A percentile compares a stretch with the other conserved stretches of the same genome.
phyloP scores from a whole-genome alignment of 2,329 filamentous ascomycete species.

The Sarocladiaceae sp. region DNA sequence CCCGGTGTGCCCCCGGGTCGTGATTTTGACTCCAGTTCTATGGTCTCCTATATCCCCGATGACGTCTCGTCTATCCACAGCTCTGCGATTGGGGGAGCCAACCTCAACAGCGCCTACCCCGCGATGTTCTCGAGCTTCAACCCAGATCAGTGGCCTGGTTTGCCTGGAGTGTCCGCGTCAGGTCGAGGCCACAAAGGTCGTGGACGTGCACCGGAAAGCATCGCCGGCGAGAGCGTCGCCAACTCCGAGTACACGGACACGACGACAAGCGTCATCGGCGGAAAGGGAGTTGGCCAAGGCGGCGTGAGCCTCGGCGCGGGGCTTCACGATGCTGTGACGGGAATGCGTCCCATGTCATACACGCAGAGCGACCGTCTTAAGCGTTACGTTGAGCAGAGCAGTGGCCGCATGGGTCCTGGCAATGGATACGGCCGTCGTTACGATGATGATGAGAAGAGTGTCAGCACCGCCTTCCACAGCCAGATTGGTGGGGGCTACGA shows the following conservation, averaged over 20 bases:
- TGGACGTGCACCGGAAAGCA: constrained; percentile 63
- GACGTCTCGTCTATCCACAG: constrained; percentile 96
- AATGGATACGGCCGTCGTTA: constrained; percentile 65
- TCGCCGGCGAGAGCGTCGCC: constrained; percentile 87
- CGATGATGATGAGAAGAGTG: constrained; percentile 92
- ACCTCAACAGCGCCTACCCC: constrained; percentile 69
- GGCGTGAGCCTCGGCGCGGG: constrained; percentile 81
- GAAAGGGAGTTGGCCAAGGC: constrained; percentile 70
- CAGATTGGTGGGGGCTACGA: constrained; percentile 68
- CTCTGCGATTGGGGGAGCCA: constrained; percentile 78
- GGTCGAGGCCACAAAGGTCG: constrained; percentile 64
- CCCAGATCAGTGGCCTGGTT: constrained; percentile 78
- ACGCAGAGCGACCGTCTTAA: constrained; percentile 74
- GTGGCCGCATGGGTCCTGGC: constrained; percentile 59
- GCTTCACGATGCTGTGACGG: constrained; percentile 69
- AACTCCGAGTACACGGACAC: constrained; percentile 86
- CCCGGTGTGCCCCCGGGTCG: constrained; percentile 36
- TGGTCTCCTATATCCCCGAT: constrained; percentile 92
- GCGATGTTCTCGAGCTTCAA: constrained; percentile 94
- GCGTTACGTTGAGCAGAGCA: constrained; percentile 88
- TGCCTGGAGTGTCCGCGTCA: constrained; percentile 55
- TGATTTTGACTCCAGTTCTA: constrained; percentile 73
- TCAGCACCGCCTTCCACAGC: constrained; percentile 94
- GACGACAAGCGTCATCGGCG: constrained; percentile 69
- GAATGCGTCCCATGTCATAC: constrained; percentile 50